A percentile compares a stretch with the other conserved stretches of the same genome.
These are phyloP conservation scores for Dipodascus geniculatus DNA, from an alignment of 805 yeast species.

Conservation along the genomic window DNA sequence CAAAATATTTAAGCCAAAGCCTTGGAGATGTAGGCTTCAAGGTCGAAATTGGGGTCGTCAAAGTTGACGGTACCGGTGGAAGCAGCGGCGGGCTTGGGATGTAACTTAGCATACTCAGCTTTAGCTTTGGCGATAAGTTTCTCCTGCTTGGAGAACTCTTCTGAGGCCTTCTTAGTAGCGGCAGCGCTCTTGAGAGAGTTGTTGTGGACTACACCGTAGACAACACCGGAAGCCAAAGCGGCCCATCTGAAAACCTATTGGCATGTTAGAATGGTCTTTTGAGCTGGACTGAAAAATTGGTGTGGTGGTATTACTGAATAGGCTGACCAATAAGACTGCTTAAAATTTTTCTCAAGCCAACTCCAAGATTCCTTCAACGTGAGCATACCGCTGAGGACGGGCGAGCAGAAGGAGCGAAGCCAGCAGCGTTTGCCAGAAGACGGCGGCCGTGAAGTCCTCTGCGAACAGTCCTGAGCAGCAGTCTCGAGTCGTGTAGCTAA, in stretches of 20 bases:
- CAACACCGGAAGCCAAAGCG: slow-evolving; percentile 77
- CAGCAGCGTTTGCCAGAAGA: no score
- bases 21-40: slow-evolving; percentile 28
- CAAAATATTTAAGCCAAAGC: slow-evolving; percentile 2
- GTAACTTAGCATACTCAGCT: slow-evolving; percentile 67
- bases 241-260: slow-evolving; percentile 81
- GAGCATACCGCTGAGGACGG: slow-evolving; percentile 15
- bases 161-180: slow-evolving; percentile 42
- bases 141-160: slow-evolving; percentile 51
- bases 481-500: no score
- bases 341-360: neutral
- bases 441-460: no score
- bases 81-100: slow-evolving; percentile 32
- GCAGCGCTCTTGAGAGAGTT: slow-evolving; percentile 51
- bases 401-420: no score
- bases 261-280: slow-evolving; percentile 6
- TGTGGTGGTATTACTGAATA: neutral
- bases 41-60: slow-evolving; percentile 83
- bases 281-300: neutral
- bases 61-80: slow-evolving; percentile 29
- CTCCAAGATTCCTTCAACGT: neutral
- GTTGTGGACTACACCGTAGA: slow-evolving; percentile 83
- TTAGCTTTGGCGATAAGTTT: slow-evolving; percentile 80
- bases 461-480: no score
- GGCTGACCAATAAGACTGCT: neutral